Evolutionary conservation across 768 basidiomycete genomes (phyloP).

Genomic region (Hirschioporus abietinus): DNA sequence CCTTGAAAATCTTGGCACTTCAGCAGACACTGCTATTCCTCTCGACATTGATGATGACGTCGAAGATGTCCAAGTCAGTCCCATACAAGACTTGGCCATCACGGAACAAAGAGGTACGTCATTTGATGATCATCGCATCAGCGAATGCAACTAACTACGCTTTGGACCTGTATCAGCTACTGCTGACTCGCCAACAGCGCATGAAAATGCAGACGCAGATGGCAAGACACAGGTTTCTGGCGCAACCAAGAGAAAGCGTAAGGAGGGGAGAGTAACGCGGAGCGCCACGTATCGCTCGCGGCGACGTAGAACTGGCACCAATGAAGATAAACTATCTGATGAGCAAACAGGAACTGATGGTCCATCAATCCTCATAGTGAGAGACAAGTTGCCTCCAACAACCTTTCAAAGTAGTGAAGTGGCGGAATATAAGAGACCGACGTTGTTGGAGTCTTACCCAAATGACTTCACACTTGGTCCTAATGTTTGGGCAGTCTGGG

Average conservation of each 20-base stretch:
- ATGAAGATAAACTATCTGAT: background rate
- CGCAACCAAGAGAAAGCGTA: background rate
- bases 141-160: background rate
- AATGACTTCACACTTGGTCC: background rate
- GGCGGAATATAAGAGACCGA: background rate
- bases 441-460: background rate
- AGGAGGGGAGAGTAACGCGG: background rate
- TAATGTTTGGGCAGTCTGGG: background rate
- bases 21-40: background rate
- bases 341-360: background rate
- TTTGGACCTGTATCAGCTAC: too few relatives aligned
- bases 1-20: background rate
- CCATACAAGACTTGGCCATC: background rate
- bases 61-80: background rate
- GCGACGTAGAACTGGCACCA: background rate
- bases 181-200: too few relatives aligned
- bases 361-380: background rate
- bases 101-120: background rate
- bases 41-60: background rate
- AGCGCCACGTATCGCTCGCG: background rate
- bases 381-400: background rate
- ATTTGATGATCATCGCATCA: background rate
- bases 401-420: background rate
- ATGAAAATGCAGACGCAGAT: background rate
- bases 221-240: background rate